Conservation (phyloP, 768 basidiomycete genomes). For the Suillus brevipes region DNA sequence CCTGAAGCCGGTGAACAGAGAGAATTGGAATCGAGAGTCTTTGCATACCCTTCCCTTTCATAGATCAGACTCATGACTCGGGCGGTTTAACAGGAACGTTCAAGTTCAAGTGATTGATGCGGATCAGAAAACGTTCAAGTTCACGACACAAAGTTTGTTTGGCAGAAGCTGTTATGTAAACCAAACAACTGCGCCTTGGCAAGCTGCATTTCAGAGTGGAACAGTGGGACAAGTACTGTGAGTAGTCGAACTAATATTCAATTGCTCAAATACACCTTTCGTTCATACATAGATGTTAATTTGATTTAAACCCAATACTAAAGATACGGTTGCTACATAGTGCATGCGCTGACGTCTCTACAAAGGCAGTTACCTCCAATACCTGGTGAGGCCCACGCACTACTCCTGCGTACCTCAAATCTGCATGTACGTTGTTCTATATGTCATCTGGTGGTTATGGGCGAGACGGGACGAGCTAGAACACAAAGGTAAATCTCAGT, state of each 20-base stretch:
- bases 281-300: conserved; percentile 54
- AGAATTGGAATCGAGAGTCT: not conserved
- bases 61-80: no score
- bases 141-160: conserved; percentile 25
- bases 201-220: no score
- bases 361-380: conserved; percentile 73
- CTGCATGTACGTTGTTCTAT: conserved; percentile 13
- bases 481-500: no score
- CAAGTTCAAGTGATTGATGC: not conserved
- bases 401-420: conserved; percentile 65
- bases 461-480: no score
- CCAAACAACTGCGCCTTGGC: no score
- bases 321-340: conserved; percentile 57
- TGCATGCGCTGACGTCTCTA: conserved; percentile 68
- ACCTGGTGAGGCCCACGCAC: conserved; percentile 58
- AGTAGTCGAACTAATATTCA: no score
- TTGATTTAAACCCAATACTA: conserved; percentile 64
- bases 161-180: conserved; percentile 22
- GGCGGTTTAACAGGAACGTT: not conserved
- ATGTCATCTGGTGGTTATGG: no score
- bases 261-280: no score
- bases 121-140: not conserved
- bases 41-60: not conserved
- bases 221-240: no score
- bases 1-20: not conserved